Percentiles rank a stretch among this genome's conserved stretches.
These are phyloP conservation scores for Suhomyces maxii DNA, from an alignment of 1,139 yeast species.

Conservation along the genomic window DNA sequence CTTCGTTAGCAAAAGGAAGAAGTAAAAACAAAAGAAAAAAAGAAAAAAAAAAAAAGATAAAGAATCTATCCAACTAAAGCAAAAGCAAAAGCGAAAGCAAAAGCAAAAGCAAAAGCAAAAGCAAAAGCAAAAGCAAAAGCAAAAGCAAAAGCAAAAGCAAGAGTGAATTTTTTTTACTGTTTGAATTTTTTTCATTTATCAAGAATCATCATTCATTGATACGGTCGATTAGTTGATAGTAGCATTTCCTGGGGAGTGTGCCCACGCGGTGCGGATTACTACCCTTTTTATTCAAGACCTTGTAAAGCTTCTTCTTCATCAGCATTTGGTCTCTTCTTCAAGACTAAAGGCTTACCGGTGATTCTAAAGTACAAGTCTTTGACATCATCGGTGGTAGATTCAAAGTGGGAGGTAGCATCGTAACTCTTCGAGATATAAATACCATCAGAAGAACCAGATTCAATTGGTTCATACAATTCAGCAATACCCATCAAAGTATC, in stretches of 20 bases:
- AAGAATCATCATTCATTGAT: not conserved
- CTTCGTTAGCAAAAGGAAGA: not conserved
- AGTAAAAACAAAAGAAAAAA: not conserved
- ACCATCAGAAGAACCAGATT: slow-evolving; percentile 78
- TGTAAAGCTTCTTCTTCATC: slow-evolving; percentile 52
- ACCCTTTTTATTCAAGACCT: slow-evolving; percentile 16
- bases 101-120: too few relatives aligned
- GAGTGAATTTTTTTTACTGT: too few relatives aligned
- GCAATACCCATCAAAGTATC: slow-evolving; percentile 97
- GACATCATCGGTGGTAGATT: slow-evolving; percentile 93
- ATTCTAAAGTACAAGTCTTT: slow-evolving; percentile 87
- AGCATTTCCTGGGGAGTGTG: not conserved
- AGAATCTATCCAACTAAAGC: too few relatives aligned
- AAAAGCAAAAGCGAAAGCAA: too few relatives aligned
- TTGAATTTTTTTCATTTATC: not conserved
- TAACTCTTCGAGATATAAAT: slow-evolving; percentile 85
- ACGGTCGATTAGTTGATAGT: not conserved
- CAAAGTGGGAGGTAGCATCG: slow-evolving; percentile 95
- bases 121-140: too few relatives aligned
- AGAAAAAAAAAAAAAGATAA: too few relatives aligned
- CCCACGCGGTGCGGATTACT: too few relatives aligned
- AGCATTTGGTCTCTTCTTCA: slow-evolving; percentile 68
- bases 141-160: too few relatives aligned
- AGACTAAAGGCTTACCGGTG: slow-evolving; percentile 86
- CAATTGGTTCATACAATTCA: slow-evolving; percentile 83